Evolutionary conservation across 805 yeast species (phyloP), one percentile per base, ranked within the genome.

Genomic region (Nakazawaea sp.): DNA sequence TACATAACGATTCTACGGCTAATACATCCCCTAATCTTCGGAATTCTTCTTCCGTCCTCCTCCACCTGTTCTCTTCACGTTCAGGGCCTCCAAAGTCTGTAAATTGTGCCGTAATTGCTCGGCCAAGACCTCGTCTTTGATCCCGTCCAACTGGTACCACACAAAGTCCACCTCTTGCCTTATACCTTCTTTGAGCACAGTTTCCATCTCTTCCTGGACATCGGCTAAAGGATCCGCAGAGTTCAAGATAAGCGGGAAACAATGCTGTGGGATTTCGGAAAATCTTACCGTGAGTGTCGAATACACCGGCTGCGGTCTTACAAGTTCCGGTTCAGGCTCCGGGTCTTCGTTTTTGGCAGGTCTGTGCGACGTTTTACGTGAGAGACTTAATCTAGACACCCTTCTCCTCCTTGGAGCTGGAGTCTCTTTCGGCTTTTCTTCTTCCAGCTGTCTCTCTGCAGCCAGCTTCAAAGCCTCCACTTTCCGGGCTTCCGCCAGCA

Each of bases 111-210:
- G 66, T 27, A 82, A 55, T 6, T 66, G 63, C 47, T 84, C 92
- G 0, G 84, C 83, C 32, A 82, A 48, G 1, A 59, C 56, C 44
- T 78, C 85, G 52, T 84, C 92, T 37, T 75, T 72, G 32, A 72
- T 68, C 1, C 87, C 89, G 55, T 83, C 92, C 9, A 90, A 66
- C 48, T 83, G 86, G 50, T 81, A 85, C 96, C 96, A 88, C 16
- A 87, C 61, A 52, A 81, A 72, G 47, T 75, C 75, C 24, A 73
- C 73, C 5, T 80, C 61, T 3, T 77, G 58, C 41, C 87, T 66
- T 1, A 66, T 64, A 2, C 96, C 95, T 15, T 58, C 61, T 12
- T 64, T 61, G 38, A 87, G 54, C 4, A 80, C 70, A 8, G 66
- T 60, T 27, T 67, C 65, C 96, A 90, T 87, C 15, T 67, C 59